Base-by-base conservation (phyloP, 139 green algal species). In the Chlamydomonas asymmetrica region DNA sequence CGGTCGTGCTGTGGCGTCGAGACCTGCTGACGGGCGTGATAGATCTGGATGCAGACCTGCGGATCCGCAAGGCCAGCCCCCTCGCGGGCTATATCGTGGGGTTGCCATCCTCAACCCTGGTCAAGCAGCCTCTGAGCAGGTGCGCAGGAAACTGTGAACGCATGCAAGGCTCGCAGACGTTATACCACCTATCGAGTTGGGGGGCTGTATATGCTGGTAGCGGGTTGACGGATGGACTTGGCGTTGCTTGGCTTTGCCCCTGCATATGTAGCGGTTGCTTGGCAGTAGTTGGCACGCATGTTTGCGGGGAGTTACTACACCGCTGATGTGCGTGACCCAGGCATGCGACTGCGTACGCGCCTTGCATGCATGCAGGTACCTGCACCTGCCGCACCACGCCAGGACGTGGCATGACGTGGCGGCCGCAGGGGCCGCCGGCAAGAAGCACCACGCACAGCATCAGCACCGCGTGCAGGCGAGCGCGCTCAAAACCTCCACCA, bases 21-120 rank as follows among this genome's bases (percentile, higher is more conserved):
- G 60, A 78, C 34, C 71, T 78, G 71, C 60, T 78, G 71, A 22
- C 4, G 3, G 67, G 67, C 52, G 50, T 57, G 4, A 22, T 70
- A n/a, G 63, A 70, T 39, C 40, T 70, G 63, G 63, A 70, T 40
- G 40, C 38, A 3, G 6, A 59, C 5, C 43, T 72, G 29, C 41
- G 59, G 41, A 32, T 63, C 7, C 54, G 27, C 7, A 13, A 39
- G n/a, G 59, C 59, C 20, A 29, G 39, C 59, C 38, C 34, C 27
- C n/a, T 39, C 8, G 39, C 59, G 16, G 59, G 59, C 5, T 29
- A 41, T 4, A 34, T 65, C n/a, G 59, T 65, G 59, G 59, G 59
- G 27, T 29, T 65, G 29, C 59, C 59, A n/a, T 39, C 59, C 22
- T 18, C n/a, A 10, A 29, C 59, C 29, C 59, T 65, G 27, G 22